Evolutionary conservation across 2,329 filamentous ascomycete species (phyloP), one percentile per base, ranked within the genome.

Genomic region (Fusarium tjaetaba): DNA sequence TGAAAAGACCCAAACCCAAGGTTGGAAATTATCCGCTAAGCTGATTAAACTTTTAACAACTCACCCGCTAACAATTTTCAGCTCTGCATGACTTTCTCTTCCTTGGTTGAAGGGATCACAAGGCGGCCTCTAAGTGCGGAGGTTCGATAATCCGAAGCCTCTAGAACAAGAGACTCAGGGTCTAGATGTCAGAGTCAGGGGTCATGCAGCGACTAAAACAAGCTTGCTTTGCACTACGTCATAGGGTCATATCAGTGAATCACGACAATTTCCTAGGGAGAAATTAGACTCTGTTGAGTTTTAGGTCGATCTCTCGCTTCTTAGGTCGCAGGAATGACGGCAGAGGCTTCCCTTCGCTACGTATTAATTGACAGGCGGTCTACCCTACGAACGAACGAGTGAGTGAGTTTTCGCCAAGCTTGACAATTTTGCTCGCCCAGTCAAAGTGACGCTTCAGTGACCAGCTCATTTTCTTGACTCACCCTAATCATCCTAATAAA

Each of bases 161-260:
- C 22, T 14, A 20, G 9, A n/a, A 24, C 49, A 38, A 51, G 10
- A 39, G 24, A 55, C 24, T 41, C 51, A 30, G 34, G 51, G 20
- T 41, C 51, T 55, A 55, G 34, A 53, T 39, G 26, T 16, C 42
- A 60, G 28, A 57, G 41, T 41, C 46, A 73, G 46, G 71, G 67
- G 61, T 64, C 67, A 68, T 39, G 8, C 36, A 62, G 32, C 34
- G 18, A 42, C 51, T 68, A 71, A 73, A 73, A 61, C 71, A 74
- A 73, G 71, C 67, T 68, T 61, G 64, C 24, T 32, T 60, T 58
- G n/a, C 30, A 13, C 46, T 73, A 73, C 71, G 71, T 73, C 71
- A 73, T 74, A 55, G 46, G 39, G 38, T 51, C 55, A 60, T 56
- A 41, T 55, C 20, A 39, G 63, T 68, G 70, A 71, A 64, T 74